Percentiles rank a stretch among this genome's conserved stretches.
Evolutionary conservation across 108 stramenopile species (phyloP).

Genomic region (Poteriospumella lacustris): DNA sequence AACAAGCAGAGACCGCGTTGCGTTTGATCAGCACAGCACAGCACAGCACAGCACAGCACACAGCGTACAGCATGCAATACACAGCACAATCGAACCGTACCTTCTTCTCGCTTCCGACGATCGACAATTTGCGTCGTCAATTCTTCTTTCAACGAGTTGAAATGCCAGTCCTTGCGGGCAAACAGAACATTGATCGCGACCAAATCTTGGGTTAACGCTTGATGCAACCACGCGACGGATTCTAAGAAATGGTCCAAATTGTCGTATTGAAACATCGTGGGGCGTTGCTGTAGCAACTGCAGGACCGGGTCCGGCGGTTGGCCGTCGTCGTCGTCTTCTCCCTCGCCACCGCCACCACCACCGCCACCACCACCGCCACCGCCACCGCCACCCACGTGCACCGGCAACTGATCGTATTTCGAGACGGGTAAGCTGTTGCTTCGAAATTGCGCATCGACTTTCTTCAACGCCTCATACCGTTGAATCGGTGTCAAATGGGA

Average conservation of each 20-base stretch:
- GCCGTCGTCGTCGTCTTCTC: background rate
- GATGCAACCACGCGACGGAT: background rate
- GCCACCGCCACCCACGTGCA: background rate
- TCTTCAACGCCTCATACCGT: background rate
- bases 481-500: background rate
- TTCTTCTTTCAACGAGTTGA: background rate
- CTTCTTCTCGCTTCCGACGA: slow-evolving; percentile 7
- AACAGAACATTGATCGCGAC: background rate
- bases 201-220: background rate
- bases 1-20: background rate
- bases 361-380: background rate
- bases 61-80: too few species aligned
- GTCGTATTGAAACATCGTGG: background rate
- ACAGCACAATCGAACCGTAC: background rate
- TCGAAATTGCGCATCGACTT: background rate
- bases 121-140: background rate
- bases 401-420: background rate
- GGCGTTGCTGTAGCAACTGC: background rate
- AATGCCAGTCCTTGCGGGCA: background rate
- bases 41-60: too few species aligned
- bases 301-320: background rate
- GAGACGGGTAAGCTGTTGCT: background rate
- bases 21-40: background rate
- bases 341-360: background rate
- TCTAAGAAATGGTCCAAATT: background rate